phyloP scores from a whole-genome alignment of 495 filamentous ascomycete genomes.

The Neurospora sp. region DNA sequence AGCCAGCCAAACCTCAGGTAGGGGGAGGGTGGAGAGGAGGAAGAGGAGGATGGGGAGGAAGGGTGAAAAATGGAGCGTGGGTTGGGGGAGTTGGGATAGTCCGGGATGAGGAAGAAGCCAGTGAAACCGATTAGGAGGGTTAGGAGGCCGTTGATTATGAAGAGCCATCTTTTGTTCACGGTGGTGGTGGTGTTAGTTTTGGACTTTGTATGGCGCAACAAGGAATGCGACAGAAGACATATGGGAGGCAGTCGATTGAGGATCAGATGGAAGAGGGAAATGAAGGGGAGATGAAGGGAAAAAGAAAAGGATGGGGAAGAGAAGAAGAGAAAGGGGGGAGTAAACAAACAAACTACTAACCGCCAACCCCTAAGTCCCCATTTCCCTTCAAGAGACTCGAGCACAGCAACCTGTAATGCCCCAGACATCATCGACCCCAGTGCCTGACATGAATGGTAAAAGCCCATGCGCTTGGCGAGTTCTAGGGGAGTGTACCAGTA shows the following conservation, averaged over 20 bases:
- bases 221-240: too few species aligned
- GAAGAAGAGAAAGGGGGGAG: background rate
- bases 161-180: constrained; percentile 36
- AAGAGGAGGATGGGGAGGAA: background rate
- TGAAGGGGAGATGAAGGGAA: background rate
- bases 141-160: constrained; percentile 38
- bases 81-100: constrained; percentile 33
- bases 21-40: background rate
- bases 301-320: too few species aligned
- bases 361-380: constrained; percentile 44
- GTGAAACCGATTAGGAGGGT: constrained; percentile 36
- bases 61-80: constrained; percentile 8
- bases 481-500: constrained; percentile 31
- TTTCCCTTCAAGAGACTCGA: constrained; percentile 37
- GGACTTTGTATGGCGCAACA: too few species aligned
- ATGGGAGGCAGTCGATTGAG: too few species aligned
- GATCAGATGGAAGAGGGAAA: too few species aligned
- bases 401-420: constrained; percentile 44
- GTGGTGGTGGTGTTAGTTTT: background rate
- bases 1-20: constrained; percentile 20
- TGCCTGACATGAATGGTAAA: constrained; percentile 35
- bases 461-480: constrained; percentile 30
- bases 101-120: constrained; percentile 42
- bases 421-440: constrained; percentile 30
- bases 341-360: constrained; percentile 1